These are phyloP conservation scores for Plantago lanceolata DNA, from an alignment of 305 asterid species.

Conservation along the genomic window DNA sequence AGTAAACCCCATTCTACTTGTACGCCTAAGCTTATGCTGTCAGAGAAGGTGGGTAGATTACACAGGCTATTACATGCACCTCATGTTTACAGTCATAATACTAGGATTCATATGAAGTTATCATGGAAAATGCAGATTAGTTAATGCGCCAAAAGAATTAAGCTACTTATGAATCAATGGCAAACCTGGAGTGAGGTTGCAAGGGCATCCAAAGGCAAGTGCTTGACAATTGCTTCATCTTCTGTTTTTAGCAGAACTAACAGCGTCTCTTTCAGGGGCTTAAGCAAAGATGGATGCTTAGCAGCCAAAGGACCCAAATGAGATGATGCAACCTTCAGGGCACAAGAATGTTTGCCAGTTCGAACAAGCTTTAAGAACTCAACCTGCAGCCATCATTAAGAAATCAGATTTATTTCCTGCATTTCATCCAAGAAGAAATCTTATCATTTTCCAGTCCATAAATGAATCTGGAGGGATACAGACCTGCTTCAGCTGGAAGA, in stretches of 20 bases:
- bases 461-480: slow-evolving; percentile 12
- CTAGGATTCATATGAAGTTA: slow-evolving; percentile 8
- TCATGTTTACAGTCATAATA: not conserved
- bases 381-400: slow-evolving; percentile 51
- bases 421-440: not conserved
- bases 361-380: slow-evolving; percentile 78
- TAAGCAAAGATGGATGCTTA: slow-evolving; percentile 61
- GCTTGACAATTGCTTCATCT: slow-evolving; percentile 56
- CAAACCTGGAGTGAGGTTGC: slow-evolving; percentile 92
- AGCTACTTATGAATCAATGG: slow-evolving; percentile 14
- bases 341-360: slow-evolving; percentile 67
- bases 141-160: slow-evolving; percentile 9
- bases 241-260: slow-evolving; percentile 67
- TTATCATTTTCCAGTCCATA: slow-evolving; percentile 1
- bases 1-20: not conserved
- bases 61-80: slow-evolving; percentile 7
- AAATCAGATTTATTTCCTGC: slow-evolving; percentile 20
- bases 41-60: not conserved
- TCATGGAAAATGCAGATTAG: not conserved
- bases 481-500: slow-evolving; percentile 95
- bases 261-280: slow-evolving; percentile 85
- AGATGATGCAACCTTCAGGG: slow-evolving; percentile 74
- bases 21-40: not conserved
- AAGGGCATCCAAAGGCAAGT: slow-evolving; percentile 63
- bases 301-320: slow-evolving; percentile 95